phyloP scores from a whole-genome alignment of 441 rosid species.

The Euphorbia schlechtendalii region DNA sequence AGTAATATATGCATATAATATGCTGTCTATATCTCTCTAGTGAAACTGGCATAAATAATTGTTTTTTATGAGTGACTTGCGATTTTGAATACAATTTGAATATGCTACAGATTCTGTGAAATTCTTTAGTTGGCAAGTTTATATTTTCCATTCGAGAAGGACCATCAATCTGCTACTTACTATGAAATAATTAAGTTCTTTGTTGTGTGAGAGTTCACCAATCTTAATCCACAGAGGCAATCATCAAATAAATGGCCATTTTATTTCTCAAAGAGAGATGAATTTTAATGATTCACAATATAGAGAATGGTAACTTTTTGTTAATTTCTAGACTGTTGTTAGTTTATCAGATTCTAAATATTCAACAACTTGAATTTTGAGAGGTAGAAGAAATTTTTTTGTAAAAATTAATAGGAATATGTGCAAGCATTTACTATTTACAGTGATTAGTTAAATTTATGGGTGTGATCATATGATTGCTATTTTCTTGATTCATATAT shows the following conservation, averaged over 20 bases:
- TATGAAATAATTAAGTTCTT: background rate
- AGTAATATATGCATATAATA: background rate
- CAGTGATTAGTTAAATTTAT: background rate
- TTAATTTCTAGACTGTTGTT: background rate
- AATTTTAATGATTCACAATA: background rate
- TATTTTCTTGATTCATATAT: background rate
- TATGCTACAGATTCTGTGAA: background rate
- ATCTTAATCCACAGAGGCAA: background rate
- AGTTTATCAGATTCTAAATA: background rate
- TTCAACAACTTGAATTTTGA: constrained; percentile 1
- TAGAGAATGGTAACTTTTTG: background rate
- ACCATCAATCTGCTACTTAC: background rate
- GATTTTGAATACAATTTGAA: background rate
- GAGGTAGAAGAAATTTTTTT: background rate
- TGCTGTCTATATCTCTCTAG: background rate
- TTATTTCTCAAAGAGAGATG: background rate
- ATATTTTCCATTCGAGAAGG: too few relatives aligned
- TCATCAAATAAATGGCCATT: background rate
- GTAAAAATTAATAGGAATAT: background rate
- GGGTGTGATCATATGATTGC: background rate
- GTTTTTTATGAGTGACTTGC: background rate
- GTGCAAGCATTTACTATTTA: background rate
- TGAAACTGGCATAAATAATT: background rate
- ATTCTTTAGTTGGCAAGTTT: background rate
- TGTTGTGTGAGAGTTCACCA: background rate